Base-by-base conservation (phyloP, 441 rosid species). In the Pelargonium myrrhifolium region DNA sequence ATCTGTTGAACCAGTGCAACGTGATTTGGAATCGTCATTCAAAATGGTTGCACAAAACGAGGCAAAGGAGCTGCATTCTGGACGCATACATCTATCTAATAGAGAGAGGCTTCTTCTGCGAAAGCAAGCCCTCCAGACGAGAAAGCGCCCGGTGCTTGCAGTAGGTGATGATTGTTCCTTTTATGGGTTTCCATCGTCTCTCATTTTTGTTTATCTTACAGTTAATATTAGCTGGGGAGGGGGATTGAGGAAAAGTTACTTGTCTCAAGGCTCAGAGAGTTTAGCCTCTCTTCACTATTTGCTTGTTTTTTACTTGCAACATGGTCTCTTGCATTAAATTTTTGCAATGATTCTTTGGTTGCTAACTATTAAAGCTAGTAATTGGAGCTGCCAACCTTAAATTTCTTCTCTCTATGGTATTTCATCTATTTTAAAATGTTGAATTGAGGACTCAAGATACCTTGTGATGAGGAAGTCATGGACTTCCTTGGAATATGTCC, bases 51-150 rank as follows among this genome's bases (percentile, higher is more conserved):
- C 40, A 6, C 70, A 70, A 74, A 68, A 67, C 35, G 49, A 51
- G 67, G 65, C 66, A 11, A 75, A 75, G 61, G 71, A 77, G 68
- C 74, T 71, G 72, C 76, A 75, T 21, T 71, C 79, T 65, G 71
- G 75, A 68, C 62, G 63, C 9, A 10, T 71, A 69, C 73, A 69
- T 70, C 96, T 94, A 65, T 85, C 97, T 24, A 92, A 94, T 67
- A 94, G 78, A 73, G 90, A 85, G 65, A 84, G 90, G 80, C 92
- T 89, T 72, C 81, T 89, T 62, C 79, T 89, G 47, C 78, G 93
- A 39, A 89, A 78, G 84, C 92, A 84, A 74, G 96, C 93, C 66
- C 90, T 87, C 66, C 77, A 63, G 59, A 82, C 84, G 84, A 89
- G 70, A 80, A 84, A 87, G 35, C 86, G 88, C 39, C 96, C 93